A percentile compares a stretch with the other conserved stretches of the same genome.
These are phyloP conservation scores for Rhizomucor miehei DNA, from an alignment of 371 early-diverging fungal genomes.

Conservation along the genomic window DNA sequence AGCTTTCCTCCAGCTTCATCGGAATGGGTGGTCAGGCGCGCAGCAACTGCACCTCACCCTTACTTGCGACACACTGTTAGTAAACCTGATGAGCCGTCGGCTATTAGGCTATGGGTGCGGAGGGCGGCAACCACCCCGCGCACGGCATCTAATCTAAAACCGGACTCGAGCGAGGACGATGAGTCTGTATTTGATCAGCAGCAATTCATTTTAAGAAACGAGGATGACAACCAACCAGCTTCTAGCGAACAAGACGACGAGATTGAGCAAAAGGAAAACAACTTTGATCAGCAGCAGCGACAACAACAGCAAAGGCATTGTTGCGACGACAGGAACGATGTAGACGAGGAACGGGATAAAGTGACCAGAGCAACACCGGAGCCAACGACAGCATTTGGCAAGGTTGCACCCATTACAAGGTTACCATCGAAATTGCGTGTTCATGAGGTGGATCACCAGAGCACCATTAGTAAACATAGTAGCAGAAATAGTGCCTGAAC, in stretches of 20 bases:
- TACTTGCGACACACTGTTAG: conserved; percentile 8
- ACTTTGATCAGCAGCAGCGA: too few species aligned
- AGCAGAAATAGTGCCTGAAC: too few species aligned
- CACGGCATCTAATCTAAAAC: conserved; percentile 1
- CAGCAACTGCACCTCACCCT: conserved; percentile 10
- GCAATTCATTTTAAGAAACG: conserved; percentile 20
- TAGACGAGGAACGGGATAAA: too few species aligned
- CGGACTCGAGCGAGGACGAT: conserved; percentile 2
- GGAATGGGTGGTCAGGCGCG: conserved; percentile 11
- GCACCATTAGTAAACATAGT: too few species aligned
- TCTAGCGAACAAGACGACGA: not conserved
- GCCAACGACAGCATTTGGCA: too few species aligned
- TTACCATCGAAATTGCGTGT: too few species aligned
- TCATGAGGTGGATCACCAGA: too few species aligned
- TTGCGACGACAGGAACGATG: too few species aligned
- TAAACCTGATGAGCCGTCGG: conserved; percentile 17
- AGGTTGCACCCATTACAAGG: too few species aligned
- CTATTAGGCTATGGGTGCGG: conserved; percentile 3
- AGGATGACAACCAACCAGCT: not conserved
- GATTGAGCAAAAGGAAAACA: too few species aligned
- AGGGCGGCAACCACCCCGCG: conserved; percentile 12
- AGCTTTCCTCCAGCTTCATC: conserved; percentile 12
- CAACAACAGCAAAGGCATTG: too few species aligned
- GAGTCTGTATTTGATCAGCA: conserved; percentile 28
- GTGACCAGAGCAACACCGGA: too few species aligned